Percentiles rank a stretch among this genome's conserved stretches.
phyloP scores from a whole-genome alignment of 176 grass and related monocot genomes.

The Oryza nivara region DNA sequence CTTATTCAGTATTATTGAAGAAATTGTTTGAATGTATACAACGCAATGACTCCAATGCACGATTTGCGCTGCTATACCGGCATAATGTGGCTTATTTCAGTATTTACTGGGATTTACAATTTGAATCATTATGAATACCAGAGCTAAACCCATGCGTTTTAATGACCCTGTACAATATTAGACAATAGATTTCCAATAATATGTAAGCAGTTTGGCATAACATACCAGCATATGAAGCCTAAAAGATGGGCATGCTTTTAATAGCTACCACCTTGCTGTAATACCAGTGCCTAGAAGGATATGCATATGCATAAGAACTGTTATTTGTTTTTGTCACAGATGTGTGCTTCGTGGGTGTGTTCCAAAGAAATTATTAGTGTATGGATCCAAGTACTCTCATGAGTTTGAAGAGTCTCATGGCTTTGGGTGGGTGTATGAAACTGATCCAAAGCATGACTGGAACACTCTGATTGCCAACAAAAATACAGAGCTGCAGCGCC shows the following conservation, averaged over 20 bases:
- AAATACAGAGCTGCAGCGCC: conserved; percentile 76
- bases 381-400: conserved; percentile 69
- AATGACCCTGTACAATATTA: background rate
- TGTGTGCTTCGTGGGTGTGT: conserved; percentile 80
- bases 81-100: background rate
- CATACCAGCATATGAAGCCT: too few species aligned
- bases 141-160: background rate
- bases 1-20: background rate
- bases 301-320: background rate
- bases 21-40: conserved; percentile 25
- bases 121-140: background rate
- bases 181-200: too few species aligned
- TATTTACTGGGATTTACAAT: background rate
- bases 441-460: conserved; percentile 75
- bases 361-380: conserved; percentile 79
- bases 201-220: too few species aligned
- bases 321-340: conserved; percentile 45
- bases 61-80: background rate
- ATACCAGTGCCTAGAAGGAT: background rate
- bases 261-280: conserved; percentile 5
- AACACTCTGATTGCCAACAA: conserved; percentile 79
- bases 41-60: background rate
- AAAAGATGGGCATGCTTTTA: background rate
- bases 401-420: conserved; percentile 82
- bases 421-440: conserved; percentile 73